Conservation (phyloP, 2,329 filamentous ascomycete genomes). For the Albifimbria verrucaria region DNA sequence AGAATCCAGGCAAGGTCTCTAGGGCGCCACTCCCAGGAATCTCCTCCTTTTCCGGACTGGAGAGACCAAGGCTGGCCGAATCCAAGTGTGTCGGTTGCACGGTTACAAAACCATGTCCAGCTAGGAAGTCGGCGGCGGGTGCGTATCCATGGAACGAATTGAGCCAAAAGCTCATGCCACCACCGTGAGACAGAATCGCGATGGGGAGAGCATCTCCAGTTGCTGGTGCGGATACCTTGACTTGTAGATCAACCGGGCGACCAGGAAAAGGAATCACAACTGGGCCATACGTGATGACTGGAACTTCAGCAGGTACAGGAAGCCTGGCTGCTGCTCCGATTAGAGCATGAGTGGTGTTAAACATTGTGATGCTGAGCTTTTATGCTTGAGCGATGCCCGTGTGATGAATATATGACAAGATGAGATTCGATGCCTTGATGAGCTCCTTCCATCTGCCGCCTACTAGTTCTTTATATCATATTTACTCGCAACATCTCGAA, state of each 20-base stretch:
- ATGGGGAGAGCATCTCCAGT: conserved; percentile 15
- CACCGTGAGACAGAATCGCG: conserved; percentile 22
- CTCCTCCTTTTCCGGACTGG: conserved; percentile 5
- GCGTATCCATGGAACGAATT: conserved; percentile 20
- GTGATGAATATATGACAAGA: too few species aligned
- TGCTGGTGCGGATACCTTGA: conserved; percentile 16
- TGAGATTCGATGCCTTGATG: too few species aligned
- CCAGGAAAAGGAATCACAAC: conserved; percentile 12
- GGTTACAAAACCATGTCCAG: conserved; percentile 22
- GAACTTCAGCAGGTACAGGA: conserved; percentile 11
- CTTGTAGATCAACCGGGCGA: conserved; percentile 17
- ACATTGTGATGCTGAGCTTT: conserved; percentile 17
- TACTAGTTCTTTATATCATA: too few species aligned
- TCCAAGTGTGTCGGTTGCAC: conserved; percentile 23
- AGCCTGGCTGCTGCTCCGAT: conserved; percentile 20
- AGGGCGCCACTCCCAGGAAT: conserved; percentile 16
- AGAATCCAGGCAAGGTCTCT: conserved; percentile 17
- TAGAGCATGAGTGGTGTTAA: conserved; percentile 14
- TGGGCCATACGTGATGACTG: conserved; percentile 19
- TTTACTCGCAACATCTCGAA: too few species aligned
- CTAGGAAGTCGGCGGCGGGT: conserved; percentile 21
- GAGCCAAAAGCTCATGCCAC: conserved; percentile 21
- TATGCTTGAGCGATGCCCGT: too few species aligned
- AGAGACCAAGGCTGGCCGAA: conserved; percentile 12
- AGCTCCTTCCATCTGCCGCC: too few species aligned